A percentile compares a stretch with the other conserved stretches of the same genome.
Evolutionary conservation across 176 grass and related monocot species (phyloP).

Genomic region (Typha latifolia): DNA sequence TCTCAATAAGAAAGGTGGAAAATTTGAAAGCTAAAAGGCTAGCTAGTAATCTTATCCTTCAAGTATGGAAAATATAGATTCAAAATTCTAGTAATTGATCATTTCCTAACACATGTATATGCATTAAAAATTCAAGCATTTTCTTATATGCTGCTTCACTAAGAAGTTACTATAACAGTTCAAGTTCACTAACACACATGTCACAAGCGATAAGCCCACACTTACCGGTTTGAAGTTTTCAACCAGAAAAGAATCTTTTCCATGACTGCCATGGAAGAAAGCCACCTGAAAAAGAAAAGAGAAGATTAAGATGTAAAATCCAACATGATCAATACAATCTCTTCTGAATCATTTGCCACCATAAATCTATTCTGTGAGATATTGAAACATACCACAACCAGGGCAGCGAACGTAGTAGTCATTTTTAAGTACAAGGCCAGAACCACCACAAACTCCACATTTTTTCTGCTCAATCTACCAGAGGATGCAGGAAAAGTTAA

Average conservation of each 20-base stretch:
- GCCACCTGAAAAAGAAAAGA: constrained; percentile 46
- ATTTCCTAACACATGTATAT: too few relatives aligned
- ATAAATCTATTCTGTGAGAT: not conserved
- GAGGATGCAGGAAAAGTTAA: not conserved
- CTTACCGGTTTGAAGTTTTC: not conserved
- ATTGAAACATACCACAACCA: constrained; percentile 50
- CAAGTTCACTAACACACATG: too few relatives aligned
- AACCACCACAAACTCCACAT: constrained; percentile 70
- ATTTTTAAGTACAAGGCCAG: constrained; percentile 54
- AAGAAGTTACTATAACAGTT: too few relatives aligned
- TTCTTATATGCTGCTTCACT: too few relatives aligned
- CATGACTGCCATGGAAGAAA: constrained; percentile 96
- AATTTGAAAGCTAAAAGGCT: too few relatives aligned
- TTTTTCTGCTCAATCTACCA: constrained; percentile 58
- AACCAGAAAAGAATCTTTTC: constrained; percentile 86
- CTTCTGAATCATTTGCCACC: too few relatives aligned
- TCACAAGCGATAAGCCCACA: too few relatives aligned
- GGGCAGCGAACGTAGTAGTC: constrained; percentile 59
- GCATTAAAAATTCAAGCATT: too few relatives aligned
- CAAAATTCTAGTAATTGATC: too few relatives aligned
- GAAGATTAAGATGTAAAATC: not conserved
- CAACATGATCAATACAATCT: not conserved
- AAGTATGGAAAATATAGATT: too few relatives aligned
- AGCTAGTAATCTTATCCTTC: too few relatives aligned
- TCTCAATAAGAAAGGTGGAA: too few relatives aligned